Base-by-base conservation (phyloP, 2,329 filamentous ascomycete species). In the Monascus ruber region DNA sequence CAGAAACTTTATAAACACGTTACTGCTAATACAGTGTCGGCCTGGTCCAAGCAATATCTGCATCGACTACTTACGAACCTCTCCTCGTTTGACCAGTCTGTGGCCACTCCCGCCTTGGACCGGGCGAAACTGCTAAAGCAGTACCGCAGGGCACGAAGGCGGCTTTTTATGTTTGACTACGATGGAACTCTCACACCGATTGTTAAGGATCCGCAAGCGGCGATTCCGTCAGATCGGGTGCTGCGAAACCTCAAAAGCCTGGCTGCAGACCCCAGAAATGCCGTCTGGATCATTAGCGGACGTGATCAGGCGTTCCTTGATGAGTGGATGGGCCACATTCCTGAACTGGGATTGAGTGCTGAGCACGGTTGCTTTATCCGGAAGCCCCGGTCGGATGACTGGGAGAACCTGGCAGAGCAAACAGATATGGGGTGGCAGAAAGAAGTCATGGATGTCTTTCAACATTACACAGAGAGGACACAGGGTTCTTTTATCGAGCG, bases 161-260 rank as follows among this genome's bases (percentile, higher is more conserved):
- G 91, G 7, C 71, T 98, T 3, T 94, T 96, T 69, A 89, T 98
- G 85, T 95, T 96, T 58, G 91, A 98, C 65, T 98, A 98, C 55
- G 91, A 98, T 59, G 91, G 91, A 35, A 98, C 91, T 0, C 74
- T 98, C 39, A 96, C 91, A 3, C 85, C 88, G 0, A 96, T 98
- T 52, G 91, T 96, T 40, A 82, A 83, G 50, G 87, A 96, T 54
- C 91, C 91, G 1, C 81, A 83, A 48, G 81, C 86, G 4, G 91
- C 91, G 3, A 80, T 95, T 31, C 91, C 91, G 0, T 89, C 88
- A 1, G 81, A 87, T 50, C 78, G 81, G 24, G 77, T 95, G 24
- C 80, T 94, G 36, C 76, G 80, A 26, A 88, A 83, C 1, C 71
- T 98, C 42, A 85, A 83, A 59, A 74, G 76, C 7, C 72, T 98